Evolutionary conservation across 2,329 filamentous ascomycete genomes (phyloP).

Genomic region (Keithomyces neogunnii): DNA sequence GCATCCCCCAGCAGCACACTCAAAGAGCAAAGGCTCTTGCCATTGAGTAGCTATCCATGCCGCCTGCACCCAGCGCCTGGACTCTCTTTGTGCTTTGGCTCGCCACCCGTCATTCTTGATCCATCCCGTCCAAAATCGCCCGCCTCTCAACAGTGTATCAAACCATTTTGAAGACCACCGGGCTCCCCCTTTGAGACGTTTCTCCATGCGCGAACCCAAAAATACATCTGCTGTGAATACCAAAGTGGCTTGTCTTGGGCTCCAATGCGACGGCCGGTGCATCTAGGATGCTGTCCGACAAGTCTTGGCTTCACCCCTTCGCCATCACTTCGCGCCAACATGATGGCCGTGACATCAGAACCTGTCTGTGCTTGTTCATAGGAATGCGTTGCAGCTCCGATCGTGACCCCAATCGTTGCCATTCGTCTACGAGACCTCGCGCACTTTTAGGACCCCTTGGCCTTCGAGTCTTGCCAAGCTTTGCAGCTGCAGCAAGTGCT

Average conservation of each 20-base stretch:
- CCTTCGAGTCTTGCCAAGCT: neutral
- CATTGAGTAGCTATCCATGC: no score
- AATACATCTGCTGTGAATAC: neutral
- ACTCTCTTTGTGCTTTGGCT: no score
- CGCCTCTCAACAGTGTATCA: no score
- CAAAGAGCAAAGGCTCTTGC: neutral
- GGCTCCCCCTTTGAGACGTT: no score
- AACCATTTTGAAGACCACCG: no score
- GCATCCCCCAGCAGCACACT: no score
- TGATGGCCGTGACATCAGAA: neutral
- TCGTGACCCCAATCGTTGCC: neutral
- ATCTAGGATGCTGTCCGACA: neutral
- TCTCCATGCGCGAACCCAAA: neutral
- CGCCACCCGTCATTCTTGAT: no score
- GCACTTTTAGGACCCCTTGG: neutral
- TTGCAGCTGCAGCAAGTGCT: neutral
- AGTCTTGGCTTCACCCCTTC: neutral
- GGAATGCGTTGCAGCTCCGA: constrained; percentile 1
- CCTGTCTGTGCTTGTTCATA: neutral
- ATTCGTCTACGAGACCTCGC: neutral
- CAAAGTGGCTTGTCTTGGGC: neutral
- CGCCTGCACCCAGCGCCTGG: no score
- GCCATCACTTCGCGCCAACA: neutral
- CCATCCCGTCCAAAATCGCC: no score
- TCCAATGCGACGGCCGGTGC: neutral